Evolutionary conservation across 1,284 basidiomycete genomes (phyloP), one percentile per base, ranked within the genome.

Genomic region (Tremellales sp.): DNA sequence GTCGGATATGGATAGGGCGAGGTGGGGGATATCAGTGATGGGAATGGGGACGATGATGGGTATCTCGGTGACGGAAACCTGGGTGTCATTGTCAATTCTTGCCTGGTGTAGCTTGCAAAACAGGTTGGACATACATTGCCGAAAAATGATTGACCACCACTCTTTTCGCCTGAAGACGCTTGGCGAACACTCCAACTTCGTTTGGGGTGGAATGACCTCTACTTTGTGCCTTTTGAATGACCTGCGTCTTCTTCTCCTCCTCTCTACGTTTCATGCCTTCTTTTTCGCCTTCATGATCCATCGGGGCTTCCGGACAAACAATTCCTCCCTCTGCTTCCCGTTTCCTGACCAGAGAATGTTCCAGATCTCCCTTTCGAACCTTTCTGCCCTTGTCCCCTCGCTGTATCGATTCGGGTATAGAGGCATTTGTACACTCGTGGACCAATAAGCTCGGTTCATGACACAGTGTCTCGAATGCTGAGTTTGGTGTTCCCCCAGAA

Each of bases 371-470:
- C 3, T 60, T 58, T 9, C 66, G 57, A 24, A 66, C 60, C 8
- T 52, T 53, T 45, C 61, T 46, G 13, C 61, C 66, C 50, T 64
- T 63, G 43, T 66, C 63, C 10, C 64, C 61, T 45, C 62, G 55
- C 34, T 71, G 69, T 26, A 74, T 68, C 10, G 55, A 48, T 7
- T 63, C 61, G 5, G 87, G 84, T 28, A 93, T 82, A 55, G 79
- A 81, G 1, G 84, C 82, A 66, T 93, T 90, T 3, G 88, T 92
- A 18, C 86, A 83, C 73, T 94, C 90, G 69, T 94, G 90, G 5
- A 74, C 56, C 3, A 74, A 54, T 28, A 72, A 44, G 46, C 66
- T 70, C 3, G 69, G 53, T 18, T 66, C 57, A 12, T 44, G 19
- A 45, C 68, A 70, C 49, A 71, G 54, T 3, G 44, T 36, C 31